phyloP scores from a whole-genome alignment of 352 stramenopile genomes.

The Phytophthora sojae region DNA sequence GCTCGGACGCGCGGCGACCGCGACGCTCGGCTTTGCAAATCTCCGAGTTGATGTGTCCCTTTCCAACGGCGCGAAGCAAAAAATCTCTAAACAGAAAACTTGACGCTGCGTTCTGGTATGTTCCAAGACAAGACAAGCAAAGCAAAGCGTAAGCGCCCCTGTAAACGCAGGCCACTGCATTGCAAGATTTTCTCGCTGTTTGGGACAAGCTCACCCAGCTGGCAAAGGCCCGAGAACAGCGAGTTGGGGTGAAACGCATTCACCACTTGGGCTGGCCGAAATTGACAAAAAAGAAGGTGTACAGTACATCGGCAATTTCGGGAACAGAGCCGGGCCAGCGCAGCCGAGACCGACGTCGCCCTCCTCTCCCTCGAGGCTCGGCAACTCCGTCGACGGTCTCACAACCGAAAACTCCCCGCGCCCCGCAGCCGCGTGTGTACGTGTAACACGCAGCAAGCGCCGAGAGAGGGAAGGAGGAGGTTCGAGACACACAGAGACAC shows the following conservation, averaged over 20 bases:
- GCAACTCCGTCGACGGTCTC: constrained; percentile 34
- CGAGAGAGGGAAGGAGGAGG: too few species aligned
- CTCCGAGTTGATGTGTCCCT: constrained; percentile 34
- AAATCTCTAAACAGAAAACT: too few species aligned
- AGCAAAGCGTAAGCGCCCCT: background rate
- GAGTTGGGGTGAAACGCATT: background rate
- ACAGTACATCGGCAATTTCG: constrained; percentile 12
- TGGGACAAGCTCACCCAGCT: constrained; percentile 2
- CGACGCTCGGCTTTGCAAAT: constrained; percentile 31
- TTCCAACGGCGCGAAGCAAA: constrained; percentile 6
- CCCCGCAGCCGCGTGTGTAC: constrained; percentile 1
- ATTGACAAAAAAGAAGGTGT: constrained; percentile 2
- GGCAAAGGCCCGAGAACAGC: background rate
- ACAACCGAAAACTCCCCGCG: constrained; percentile 36
- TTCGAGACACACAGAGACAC: too few species aligned
- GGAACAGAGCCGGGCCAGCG: constrained; percentile 24
- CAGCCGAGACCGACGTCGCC: background rate
- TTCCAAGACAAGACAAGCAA: too few species aligned
- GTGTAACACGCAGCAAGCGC: too few species aligned
- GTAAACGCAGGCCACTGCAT: background rate
- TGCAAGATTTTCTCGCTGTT: background rate
- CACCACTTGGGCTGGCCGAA: background rate
- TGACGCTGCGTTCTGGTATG: too few species aligned
- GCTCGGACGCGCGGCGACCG: background rate
- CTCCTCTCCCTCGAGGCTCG: constrained; percentile 17